Conservation (phyloP, 805 yeast species). For the Saturnispora bothae region DNA sequence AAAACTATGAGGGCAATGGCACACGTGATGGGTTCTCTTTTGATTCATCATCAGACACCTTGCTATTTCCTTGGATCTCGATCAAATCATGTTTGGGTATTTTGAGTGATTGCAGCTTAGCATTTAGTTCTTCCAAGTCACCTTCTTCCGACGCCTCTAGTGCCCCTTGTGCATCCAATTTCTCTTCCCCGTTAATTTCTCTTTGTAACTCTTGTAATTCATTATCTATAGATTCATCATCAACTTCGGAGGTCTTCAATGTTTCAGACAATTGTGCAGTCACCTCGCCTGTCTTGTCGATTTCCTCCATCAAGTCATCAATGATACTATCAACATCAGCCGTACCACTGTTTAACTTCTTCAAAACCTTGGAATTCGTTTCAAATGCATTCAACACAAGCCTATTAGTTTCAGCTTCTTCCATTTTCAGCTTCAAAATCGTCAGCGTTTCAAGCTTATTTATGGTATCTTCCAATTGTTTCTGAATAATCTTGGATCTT, state of each 20-base stretch:
- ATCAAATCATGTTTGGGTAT: constrained; percentile 8
- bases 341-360: constrained; percentile 17
- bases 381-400: constrained; percentile 18
- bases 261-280: constrained; percentile 11
- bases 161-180: constrained; percentile 1
- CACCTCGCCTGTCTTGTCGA: constrained; percentile 15
- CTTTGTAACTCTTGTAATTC: constrained; percentile 14
- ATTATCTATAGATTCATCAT: constrained; percentile 19
- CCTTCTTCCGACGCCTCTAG: neutral
- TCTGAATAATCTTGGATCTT: constrained; percentile 16
- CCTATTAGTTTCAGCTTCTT: constrained; percentile 21
- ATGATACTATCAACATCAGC: constrained; percentile 16
- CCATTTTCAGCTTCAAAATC: constrained; percentile 17
- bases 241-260: constrained; percentile 7
- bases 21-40: too few relatives aligned
- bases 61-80: neutral
- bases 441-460: constrained; percentile 18
- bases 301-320: constrained; percentile 15
- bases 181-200: constrained; percentile 7
- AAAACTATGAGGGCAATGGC: too few relatives aligned
- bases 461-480: constrained; percentile 16
- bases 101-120: constrained; percentile 8
- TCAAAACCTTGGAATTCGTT: constrained; percentile 18
- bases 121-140: constrained; percentile 5
- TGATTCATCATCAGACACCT: neutral